Evolutionary conservation across 352 stramenopile species (phyloP).

Genomic region (Globisporangium paddicum): DNA sequence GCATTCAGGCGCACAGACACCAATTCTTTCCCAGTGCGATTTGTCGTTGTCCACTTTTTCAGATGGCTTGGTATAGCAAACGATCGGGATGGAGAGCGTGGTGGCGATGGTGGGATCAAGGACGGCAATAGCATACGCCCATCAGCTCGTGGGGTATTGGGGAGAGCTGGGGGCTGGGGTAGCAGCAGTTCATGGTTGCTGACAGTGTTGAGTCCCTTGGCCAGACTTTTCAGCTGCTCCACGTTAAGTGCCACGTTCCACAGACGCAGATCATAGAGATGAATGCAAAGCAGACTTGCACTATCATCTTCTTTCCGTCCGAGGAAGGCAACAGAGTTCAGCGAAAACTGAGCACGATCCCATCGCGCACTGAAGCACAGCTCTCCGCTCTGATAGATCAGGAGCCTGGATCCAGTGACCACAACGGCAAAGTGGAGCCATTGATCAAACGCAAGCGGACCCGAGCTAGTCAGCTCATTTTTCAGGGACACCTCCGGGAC

Average conservation of each 20-base stretch:
- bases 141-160: conserved; percentile 20
- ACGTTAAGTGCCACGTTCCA: conserved; percentile 55
- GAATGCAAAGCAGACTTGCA: too few species aligned
- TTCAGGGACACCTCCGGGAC: too few species aligned
- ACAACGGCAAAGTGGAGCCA: conserved; percentile 61
- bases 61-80: conserved; percentile 27
- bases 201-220: conserved; percentile 35
- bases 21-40: conserved; percentile 39
- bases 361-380: conserved; percentile 2
- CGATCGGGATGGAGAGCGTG: conserved; percentile 28
- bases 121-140: background rate
- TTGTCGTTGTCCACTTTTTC: conserved; percentile 53
- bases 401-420: conserved; percentile 27
- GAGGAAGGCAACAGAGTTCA: background rate
- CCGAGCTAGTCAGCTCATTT: background rate
- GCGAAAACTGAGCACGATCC: background rate
- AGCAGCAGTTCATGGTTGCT: conserved; percentile 1
- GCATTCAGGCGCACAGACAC: conserved; percentile 33
- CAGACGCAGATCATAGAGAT: conserved; percentile 54
- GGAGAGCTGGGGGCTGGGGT: conserved; percentile 9
- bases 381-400: conserved; percentile 40
- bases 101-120: conserved; percentile 26
- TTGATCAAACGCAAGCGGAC: conserved; percentile 12
- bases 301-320: background rate
- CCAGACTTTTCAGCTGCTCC: conserved; percentile 54